These are phyloP conservation scores for Sporothrix phasma DNA, from an alignment of 2,329 filamentous ascomycete genomes.

Conservation along the genomic window DNA sequence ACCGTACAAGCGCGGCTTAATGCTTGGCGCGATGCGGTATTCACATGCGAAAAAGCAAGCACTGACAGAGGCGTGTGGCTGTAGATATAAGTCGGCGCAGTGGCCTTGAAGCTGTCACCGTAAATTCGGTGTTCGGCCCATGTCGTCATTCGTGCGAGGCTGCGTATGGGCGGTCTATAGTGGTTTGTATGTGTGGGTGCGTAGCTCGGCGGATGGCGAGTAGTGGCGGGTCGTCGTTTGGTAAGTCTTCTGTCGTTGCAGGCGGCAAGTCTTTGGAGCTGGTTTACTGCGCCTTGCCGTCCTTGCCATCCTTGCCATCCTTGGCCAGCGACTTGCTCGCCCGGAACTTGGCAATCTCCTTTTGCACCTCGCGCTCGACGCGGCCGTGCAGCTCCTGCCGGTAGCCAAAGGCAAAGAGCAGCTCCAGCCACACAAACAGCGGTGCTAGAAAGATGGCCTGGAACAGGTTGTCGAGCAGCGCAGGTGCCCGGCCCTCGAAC, in stretches of 20 bases:
- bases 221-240: not conserved
- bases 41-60: not conserved
- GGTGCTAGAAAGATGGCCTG: conserved; percentile 90
- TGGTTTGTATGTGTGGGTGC: no score
- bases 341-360: conserved; percentile 68
- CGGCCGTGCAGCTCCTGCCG: conserved; percentile 75
- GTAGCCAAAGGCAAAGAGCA: conserved; percentile 85
- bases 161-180: not conserved
- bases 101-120: not conserved
- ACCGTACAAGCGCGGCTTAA: no score
- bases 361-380: conserved; percentile 63
- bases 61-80: not conserved
- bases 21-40: not conserved
- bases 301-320: conserved; percentile 38
- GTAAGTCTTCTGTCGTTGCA: not conserved
- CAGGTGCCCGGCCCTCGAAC: conserved; percentile 81
- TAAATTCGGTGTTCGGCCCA: not conserved
- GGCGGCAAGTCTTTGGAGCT: no score
- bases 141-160: not conserved
- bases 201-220: no score
- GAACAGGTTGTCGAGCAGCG: conserved; percentile 79
- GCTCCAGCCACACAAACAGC: conserved; percentile 94
- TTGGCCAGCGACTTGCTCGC: conserved; percentile 40
- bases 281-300: conserved; percentile 41
- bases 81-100: not conserved